Evolutionary conservation across 192 early-diverging fungal species (phyloP), one percentile per base, ranked within the genome.

Genomic region (Phycomyces blakesleeanus): DNA sequence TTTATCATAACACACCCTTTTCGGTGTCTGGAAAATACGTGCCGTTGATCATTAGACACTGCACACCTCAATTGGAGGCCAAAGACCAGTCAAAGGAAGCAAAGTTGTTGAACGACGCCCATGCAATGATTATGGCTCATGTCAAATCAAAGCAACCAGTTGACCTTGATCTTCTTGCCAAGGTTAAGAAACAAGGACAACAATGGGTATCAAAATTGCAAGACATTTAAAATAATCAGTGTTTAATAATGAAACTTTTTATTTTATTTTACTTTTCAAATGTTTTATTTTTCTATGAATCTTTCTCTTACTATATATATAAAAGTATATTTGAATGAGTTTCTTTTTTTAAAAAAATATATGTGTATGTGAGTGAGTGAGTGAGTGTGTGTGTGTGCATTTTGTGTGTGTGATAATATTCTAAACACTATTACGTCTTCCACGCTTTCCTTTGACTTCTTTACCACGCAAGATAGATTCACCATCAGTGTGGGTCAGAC

Each of bases 361-460:
- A n/a, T n/a, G n/a, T n/a, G n/a, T n/a, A n/a, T n/a, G n/a, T n/a
- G n/a, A n/a, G n/a, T n/a, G n/a, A n/a, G n/a, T n/a, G n/a, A n/a
- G n/a, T n/a, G n/a, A n/a, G n/a, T n/a, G n/a, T n/a, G n/a, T 7
- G 29, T 5, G 29, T 34, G 29, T 34, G 3, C 29, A 34, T 34
- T 5, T 5, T 34, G 29, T 34, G 7, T 34, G 29, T n/a, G n/a
- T n/a, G n/a, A n/a, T 39, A 4, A 20, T 25, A 14, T 9, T 39
- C 39, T 61, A 74, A 18, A 74, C 51, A 47, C 66, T 68, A 22
- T 74, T 68, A 20, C 72, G 56, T 59, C 72, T 58, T 27, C 66
- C 66, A 26, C 61, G 42, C 29, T 64, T 68, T 52, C 65, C 72
- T 51, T 74, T 74, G n/a, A 74, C 72, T 63, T 73, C 63, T 53